phyloP scores from a whole-genome alignment of 306 rosid species.

The Prunus campanulata region DNA sequence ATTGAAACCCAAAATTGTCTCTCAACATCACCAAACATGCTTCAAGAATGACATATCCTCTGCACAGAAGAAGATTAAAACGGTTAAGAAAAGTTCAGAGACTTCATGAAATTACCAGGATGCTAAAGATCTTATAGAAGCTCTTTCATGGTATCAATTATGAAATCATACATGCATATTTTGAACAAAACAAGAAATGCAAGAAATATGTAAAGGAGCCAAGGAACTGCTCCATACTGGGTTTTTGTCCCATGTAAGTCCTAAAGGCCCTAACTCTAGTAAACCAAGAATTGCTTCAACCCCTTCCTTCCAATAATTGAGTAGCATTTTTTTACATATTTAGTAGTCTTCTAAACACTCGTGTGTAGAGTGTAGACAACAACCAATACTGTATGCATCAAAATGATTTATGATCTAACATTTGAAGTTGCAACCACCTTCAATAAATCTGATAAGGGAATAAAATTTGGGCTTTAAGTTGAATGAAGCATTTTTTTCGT shows the following conservation, averaged over 20 bases:
- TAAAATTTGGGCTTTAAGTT: no score
- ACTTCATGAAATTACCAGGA: not conserved
- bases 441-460: not conserved
- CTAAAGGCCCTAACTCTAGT: no score
- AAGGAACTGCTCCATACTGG: no score
- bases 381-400: not conserved
- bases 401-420: not conserved
- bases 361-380: not conserved
- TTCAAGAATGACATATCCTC: constrained; percentile 21
- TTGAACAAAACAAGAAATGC: not conserved
- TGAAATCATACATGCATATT: not conserved
- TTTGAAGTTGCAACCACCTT: not conserved
- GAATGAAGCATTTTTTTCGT: not conserved
- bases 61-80: constrained; percentile 1
- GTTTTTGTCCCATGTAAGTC: not conserved
- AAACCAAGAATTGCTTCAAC: not conserved
- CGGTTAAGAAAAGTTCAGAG: not conserved
- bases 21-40: constrained; percentile 10
- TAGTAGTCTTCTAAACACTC: not conserved
- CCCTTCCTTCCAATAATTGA: not conserved
- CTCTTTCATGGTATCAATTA: not conserved
- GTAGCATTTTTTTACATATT: not conserved
- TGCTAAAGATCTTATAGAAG: not conserved
- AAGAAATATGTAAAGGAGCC: no score
- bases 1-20: constrained; percentile 6